Evolutionary conservation across 768 basidiomycete genomes (phyloP).

Genomic region (Mycena galopus): DNA sequence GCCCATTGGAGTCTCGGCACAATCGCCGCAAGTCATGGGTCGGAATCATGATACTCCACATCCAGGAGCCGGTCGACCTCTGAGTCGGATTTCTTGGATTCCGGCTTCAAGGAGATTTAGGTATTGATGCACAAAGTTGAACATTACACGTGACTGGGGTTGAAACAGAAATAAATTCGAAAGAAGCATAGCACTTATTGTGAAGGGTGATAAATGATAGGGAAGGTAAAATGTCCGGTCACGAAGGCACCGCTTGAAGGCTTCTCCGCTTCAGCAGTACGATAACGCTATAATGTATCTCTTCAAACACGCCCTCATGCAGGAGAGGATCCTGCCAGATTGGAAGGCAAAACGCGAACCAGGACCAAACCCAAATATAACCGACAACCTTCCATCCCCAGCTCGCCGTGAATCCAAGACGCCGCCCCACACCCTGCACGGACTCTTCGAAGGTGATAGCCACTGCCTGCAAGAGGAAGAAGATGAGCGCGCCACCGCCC

Average conservation of each 20-base stretch:
- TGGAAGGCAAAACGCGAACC: conserved; percentile 47
- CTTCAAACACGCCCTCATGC: conserved; percentile 21
- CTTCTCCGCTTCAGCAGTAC: neutral
- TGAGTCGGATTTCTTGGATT: no score
- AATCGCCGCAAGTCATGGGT: no score
- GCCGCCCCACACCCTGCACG: conserved; percentile 31
- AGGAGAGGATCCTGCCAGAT: conserved; percentile 31
- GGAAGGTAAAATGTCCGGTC: no score
- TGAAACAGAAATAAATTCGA: no score
- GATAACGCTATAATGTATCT: conserved; percentile 14
- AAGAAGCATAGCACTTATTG: no score
- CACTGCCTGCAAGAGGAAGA: conserved; percentile 49
- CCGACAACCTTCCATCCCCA: conserved; percentile 39
- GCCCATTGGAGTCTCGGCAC: no score
- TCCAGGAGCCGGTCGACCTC: no score
- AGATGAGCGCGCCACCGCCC: conserved; percentile 44
- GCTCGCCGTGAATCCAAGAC: neutral
- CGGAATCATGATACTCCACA: no score
- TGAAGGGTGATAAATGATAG: no score
- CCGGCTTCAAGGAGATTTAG: no score
- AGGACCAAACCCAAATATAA: conserved; percentile 44
- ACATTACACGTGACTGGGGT: no score
- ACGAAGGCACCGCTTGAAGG: neutral
- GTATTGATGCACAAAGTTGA: no score
- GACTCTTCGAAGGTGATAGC: conserved; percentile 46